Conservation (phyloP, 192 early-diverging fungal genomes). For the Rhizophagus sp. region DNA sequence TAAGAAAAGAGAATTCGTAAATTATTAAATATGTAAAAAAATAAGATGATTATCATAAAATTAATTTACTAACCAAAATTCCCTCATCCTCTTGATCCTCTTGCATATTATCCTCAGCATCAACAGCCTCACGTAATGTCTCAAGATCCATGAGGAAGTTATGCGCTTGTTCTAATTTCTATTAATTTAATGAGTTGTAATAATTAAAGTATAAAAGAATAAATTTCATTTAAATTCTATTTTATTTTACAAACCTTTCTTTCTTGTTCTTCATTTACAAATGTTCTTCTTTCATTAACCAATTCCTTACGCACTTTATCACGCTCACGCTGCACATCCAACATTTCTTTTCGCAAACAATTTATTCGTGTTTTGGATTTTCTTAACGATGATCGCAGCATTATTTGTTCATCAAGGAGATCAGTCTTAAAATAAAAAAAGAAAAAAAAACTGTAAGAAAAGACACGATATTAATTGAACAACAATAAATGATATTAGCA, state of each 20-base stretch:
- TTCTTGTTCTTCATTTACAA: slow-evolving; percentile 5
- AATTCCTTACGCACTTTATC: slow-evolving; percentile 8
- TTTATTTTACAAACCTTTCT: slow-evolving; percentile 21
- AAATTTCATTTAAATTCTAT: not conserved
- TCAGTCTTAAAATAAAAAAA: not conserved
- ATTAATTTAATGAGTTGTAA: not conserved
- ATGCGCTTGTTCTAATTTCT: slow-evolving; percentile 29
- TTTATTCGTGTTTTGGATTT: not conserved
- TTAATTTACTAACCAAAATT: not conserved
- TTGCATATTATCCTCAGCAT: not conserved
- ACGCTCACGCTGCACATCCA: slow-evolving; percentile 9
- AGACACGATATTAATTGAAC: not conserved
- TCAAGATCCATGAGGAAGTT: slow-evolving; percentile 27
- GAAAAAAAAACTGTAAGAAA: not conserved
- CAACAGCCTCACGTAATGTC: slow-evolving; percentile 12
- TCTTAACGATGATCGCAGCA: not conserved
- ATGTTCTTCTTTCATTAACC: not conserved
- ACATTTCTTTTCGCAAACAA: slow-evolving; percentile 7
- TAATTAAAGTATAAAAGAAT: not conserved
- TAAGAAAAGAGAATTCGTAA: not conserved
- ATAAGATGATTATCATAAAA: not conserved
- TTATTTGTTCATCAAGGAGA: slow-evolving; percentile 16
- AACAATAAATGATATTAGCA: not conserved
- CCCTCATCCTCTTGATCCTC: not conserved
- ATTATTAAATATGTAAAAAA: not conserved